Base-by-base conservation (phyloP, 2,329 filamentous ascomycete genomes). In the Ophiosphaerella korrae region DNA sequence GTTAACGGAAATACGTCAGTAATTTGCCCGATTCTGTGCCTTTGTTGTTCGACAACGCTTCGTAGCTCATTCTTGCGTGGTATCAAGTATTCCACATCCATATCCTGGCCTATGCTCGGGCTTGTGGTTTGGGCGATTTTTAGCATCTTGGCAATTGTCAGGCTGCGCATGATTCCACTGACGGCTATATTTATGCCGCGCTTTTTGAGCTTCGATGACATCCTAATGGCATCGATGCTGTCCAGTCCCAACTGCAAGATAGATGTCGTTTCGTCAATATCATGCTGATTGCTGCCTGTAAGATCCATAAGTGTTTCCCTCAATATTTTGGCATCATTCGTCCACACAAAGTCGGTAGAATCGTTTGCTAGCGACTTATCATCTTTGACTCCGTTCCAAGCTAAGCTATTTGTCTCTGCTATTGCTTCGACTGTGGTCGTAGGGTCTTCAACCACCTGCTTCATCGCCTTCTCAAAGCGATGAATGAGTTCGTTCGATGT, bases 181-280 rank as follows among this genome's bases (percentile, higher is more conserved):
- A 92, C 85, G 0, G 87, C 77, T 9, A 96, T 70, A 0, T 75
- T 67, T 16, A 94, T 75, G 0, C 81, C 82, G 4, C 74, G 73
- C 38, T 80, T 82, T 56, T 83, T 88, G 2, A 96, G 78, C 45
- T 85, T 82, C 0, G 90, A 86, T 0, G 89, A 88, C 0, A 97
- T 76, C 63, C 91, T 95, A 70, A 97, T 93, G 1, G 88, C 84
- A 71, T 97, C 92, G 50, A 97, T 95, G 64, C 92, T 96, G 76
- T 97, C 93, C 6, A 97, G 80, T 0, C 92, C 92, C 29, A 97
- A 80, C 60, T 93, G 86, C 34, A 95, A 86, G 9, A 97, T 84
- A 0, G 88, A 88, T 0, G 84, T 84, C 6, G 78, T 73, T 44
- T 83, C 81, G 1, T 75, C 70, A 33, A 96, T 76, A 0, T 80